phyloP scores from a whole-genome alignment of 768 basidiomycete genomes.

The Russula brevipes region DNA sequence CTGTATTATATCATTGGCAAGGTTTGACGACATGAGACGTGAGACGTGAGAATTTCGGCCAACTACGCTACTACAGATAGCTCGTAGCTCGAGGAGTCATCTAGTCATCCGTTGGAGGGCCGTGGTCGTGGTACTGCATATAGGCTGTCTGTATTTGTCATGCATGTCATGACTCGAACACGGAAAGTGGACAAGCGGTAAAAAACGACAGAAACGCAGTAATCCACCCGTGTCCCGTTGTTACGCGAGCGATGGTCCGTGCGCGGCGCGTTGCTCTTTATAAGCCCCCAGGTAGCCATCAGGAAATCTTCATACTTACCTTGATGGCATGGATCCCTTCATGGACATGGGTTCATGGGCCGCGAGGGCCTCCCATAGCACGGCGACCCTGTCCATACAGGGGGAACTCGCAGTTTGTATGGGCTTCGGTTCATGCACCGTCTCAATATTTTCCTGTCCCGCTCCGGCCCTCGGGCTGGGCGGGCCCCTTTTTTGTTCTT shows the following conservation, averaged over 20 bases:
- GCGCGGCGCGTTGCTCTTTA: not conserved
- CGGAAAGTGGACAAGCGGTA: not conserved
- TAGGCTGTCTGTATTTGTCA: not conserved
- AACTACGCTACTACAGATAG: no score
- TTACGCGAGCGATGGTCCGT: conserved; percentile 6
- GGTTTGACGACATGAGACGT: conserved; percentile 37
- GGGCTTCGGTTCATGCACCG: conserved; percentile 71
- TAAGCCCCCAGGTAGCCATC: not conserved
- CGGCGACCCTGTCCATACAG: conserved; percentile 29
- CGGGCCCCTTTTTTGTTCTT: conserved; percentile 24
- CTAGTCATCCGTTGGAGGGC: no score
- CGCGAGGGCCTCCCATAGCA: conserved; percentile 28
- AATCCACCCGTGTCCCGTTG: not conserved
- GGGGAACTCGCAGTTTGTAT: conserved; percentile 31
- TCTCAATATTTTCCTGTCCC: conserved; percentile 77
- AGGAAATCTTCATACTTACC: conserved; percentile 28
- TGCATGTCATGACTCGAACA: not conserved
- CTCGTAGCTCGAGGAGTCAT: no score
- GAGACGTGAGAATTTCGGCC: no score
- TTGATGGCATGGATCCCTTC: conserved; percentile 30
- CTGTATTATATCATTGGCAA: conserved; percentile 66
- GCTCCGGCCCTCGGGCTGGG: conserved; percentile 44
- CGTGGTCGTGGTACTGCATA: no score
- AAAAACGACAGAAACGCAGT: not conserved
- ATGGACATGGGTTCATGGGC: conserved; percentile 28